These are phyloP conservation scores for Euphrasia arctica DNA, from an alignment of 305 asterid genomes.

Conservation along the genomic window DNA sequence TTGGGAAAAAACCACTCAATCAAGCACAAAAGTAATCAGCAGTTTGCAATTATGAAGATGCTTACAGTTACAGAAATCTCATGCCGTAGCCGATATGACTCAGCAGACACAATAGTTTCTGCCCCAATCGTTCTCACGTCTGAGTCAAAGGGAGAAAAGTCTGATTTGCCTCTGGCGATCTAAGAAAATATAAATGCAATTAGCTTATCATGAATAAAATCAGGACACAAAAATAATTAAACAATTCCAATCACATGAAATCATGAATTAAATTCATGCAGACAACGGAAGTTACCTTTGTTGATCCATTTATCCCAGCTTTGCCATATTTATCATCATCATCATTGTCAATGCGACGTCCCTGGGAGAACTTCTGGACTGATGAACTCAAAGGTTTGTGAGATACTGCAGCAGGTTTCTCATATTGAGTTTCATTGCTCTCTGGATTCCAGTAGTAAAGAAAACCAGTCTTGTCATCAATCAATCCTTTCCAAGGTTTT, in stretches of 20 bases:
- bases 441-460: conserved; percentile 97
- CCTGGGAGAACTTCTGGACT: conserved; percentile 55
- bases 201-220: not conserved
- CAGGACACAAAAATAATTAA: not conserved
- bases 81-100: conserved; percentile 70
- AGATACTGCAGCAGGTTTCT: conserved; percentile 54
- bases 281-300: conserved; percentile 32
- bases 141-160: conserved; percentile 38
- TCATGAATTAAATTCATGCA: not conserved
- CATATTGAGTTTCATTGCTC: conserved; percentile 91
- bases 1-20: conserved; percentile 8
- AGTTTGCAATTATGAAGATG: conserved; percentile 22
- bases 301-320: conserved; percentile 46
- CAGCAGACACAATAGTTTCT: conserved; percentile 55
- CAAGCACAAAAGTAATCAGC: not conserved
- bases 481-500: conserved; percentile 94
- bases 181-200: conserved; percentile 20
- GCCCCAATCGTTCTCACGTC: conserved; percentile 37
- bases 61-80: conserved; percentile 89
- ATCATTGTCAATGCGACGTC: conserved; percentile 32
- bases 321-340: conserved; percentile 41
- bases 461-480: conserved; percentile 89
- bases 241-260: conserved; percentile 9
- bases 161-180: conserved; percentile 46
- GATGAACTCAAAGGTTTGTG: conserved; percentile 59